Percentiles rank a stretch among this genome's conserved stretches.
Conservation (phyloP, 495 filamentous ascomycete genomes). For the Neurospora intermedia region DNA sequence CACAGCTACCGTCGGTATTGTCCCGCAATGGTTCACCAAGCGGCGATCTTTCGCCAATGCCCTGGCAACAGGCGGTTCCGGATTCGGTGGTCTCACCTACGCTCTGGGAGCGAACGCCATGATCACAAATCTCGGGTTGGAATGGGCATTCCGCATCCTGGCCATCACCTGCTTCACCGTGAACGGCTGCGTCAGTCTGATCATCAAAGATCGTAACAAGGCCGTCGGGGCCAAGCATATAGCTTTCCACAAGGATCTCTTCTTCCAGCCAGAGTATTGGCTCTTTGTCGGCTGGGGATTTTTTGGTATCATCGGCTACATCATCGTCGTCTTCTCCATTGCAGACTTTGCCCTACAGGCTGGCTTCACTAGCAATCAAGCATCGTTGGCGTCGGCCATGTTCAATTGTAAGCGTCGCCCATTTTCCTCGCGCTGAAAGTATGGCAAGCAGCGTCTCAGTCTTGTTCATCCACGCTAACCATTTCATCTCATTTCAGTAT, state of each 20-base stretch:
- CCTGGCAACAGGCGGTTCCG: conserved; percentile 61
- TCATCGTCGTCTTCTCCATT: conserved; percentile 61
- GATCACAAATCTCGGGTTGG: conserved; percentile 49
- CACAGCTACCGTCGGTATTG: conserved; percentile 56
- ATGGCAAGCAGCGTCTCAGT: conserved; percentile 26
- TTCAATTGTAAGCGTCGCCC: conserved; percentile 48
- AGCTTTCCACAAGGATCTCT: conserved; percentile 51
- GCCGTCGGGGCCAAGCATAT: conserved; percentile 50
- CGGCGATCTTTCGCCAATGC: conserved; percentile 63
- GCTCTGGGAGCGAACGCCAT: conserved; percentile 44
- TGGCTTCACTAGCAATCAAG: conserved; percentile 55
- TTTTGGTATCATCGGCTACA: conserved; percentile 62
- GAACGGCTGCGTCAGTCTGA: conserved; percentile 45
- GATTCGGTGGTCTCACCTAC: conserved; percentile 61
- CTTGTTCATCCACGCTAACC: not conserved
- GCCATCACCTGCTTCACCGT: conserved; percentile 49
- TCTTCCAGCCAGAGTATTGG: conserved; percentile 50
- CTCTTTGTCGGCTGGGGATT: conserved; percentile 58
- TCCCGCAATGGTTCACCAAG: conserved; percentile 70
- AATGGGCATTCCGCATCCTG: conserved; percentile 60
- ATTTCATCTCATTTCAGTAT: conserved; percentile 16
- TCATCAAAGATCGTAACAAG: conserved; percentile 60
- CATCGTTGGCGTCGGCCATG: conserved; percentile 58
- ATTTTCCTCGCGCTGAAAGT: not conserved
- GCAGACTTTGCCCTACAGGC: conserved; percentile 55